A percentile compares a stretch with the other conserved stretches of the same genome.
Evolutionary conservation across 257 asterid genomes (phyloP).

Genomic region (Solanum sparsipilum): DNA sequence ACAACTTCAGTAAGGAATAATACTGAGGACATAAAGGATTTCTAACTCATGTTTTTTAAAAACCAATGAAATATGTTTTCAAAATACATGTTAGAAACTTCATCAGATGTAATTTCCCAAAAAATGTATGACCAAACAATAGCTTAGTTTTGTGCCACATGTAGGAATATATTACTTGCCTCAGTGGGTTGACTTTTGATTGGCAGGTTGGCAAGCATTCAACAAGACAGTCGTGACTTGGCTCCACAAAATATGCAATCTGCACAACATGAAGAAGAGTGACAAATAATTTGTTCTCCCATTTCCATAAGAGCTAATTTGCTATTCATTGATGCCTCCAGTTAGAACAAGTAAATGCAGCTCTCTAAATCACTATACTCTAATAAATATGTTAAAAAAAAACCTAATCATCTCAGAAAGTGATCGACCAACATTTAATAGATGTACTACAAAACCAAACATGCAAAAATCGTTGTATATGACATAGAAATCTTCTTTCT

Average conservation of each 20-base stretch:
- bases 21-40: not conserved
- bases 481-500: not conserved
- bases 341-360: not conserved
- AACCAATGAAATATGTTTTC: not conserved
- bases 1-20: not conserved
- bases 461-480: not conserved
- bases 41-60: not conserved
- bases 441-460: not conserved
- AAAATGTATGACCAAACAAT: not conserved
- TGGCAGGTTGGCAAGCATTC: constrained; percentile 82
- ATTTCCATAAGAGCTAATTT: not conserved
- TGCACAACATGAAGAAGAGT: constrained; percentile 14
- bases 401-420: not conserved
- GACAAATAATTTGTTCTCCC: not conserved
- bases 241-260: constrained; percentile 72
- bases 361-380: not conserved
- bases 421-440: not conserved
- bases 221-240: constrained; percentile 66
- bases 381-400: not conserved
- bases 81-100: not conserved
- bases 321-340: not conserved
- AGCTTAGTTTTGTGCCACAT: not conserved
- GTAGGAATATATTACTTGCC: constrained; percentile 26
- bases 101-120: not conserved
- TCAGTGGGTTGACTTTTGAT: constrained; percentile 67